Percentiles rank a stretch among this genome's conserved stretches.
Conservation (phyloP, 1,284 basidiomycete genomes). For the Anthracocystis walkeri region DNA sequence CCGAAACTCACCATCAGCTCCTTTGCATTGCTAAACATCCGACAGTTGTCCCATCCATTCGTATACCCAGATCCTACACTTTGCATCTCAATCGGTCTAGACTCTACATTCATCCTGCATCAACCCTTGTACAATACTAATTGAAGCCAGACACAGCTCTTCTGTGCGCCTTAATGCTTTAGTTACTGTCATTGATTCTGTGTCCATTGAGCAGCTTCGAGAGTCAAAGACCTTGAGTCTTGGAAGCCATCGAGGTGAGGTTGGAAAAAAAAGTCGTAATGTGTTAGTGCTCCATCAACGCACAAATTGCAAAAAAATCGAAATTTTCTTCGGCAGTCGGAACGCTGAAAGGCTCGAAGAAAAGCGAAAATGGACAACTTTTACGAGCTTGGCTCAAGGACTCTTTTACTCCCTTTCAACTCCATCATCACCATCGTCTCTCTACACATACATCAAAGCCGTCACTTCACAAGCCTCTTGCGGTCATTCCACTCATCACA, state of each 20-base stretch:
- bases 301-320: background rate
- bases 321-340: slow-evolving; percentile 16
- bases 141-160: too few species aligned
- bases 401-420: background rate
- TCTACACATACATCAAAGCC: background rate
- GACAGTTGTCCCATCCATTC: too few species aligned
- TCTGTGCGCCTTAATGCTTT: too few species aligned
- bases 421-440: background rate
- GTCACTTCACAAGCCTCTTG: background rate
- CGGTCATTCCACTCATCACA: background rate
- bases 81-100: too few species aligned
- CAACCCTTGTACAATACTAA: too few species aligned
- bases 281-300: background rate
- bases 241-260: background rate
- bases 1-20: too few species aligned
- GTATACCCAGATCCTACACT: too few species aligned
- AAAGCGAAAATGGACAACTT: slow-evolving; percentile 1
- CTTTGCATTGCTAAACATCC: too few species aligned
- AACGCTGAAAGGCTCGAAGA: background rate
- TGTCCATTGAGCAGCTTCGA: too few species aligned
- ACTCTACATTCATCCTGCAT: too few species aligned
- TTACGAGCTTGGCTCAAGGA: too few species aligned
- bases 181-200: too few species aligned
- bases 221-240: background rate
- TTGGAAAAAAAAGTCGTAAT: background rate